A percentile compares a stretch with the other conserved stretches of the same genome.
phyloP scores from a whole-genome alignment of 176 grass and related monocot genomes.

The Metroxylon sagu region DNA sequence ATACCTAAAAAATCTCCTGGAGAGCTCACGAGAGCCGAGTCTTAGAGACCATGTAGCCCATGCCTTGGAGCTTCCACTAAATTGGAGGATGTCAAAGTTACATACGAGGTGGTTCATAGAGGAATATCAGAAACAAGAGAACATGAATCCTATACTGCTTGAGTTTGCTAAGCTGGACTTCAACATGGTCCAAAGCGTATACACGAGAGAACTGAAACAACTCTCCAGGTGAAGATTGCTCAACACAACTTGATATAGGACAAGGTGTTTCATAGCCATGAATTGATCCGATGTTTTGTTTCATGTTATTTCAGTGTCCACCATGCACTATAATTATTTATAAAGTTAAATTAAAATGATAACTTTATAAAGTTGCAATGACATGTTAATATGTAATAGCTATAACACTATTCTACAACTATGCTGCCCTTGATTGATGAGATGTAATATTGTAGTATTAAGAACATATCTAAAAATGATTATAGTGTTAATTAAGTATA shows the following conservation, averaged over 20 bases:
- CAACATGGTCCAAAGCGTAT: constrained; percentile 29
- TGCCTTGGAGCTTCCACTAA: background rate
- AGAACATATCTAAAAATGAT: no score
- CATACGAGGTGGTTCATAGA: constrained; percentile 32
- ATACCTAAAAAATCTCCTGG: constrained; percentile 1
- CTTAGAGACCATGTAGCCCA: background rate
- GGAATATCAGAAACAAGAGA: constrained; percentile 12
- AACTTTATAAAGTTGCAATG: background rate
- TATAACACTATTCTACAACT: no score
- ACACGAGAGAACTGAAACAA: constrained; percentile 19
- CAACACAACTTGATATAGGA: background rate
- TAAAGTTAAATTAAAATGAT: no score
- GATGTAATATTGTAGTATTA: no score
- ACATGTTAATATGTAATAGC: no score
- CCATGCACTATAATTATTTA: no score
- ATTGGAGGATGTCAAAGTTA: constrained; percentile 27
- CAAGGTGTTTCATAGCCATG: no score
- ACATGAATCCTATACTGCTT: constrained; percentile 9
- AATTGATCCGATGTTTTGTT: no score
- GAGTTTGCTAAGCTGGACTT: constrained; percentile 35
- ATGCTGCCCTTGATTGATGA: no score
- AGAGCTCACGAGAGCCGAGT: background rate
- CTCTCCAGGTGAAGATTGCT: constrained; percentile 15
- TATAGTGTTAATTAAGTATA: no score
- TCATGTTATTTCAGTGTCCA: no score